Percentiles rank a stretch among this genome's conserved stretches.
Evolutionary conservation across 106 monocot species (phyloP).

Genomic region (Dioscorea zingiberensis): DNA sequence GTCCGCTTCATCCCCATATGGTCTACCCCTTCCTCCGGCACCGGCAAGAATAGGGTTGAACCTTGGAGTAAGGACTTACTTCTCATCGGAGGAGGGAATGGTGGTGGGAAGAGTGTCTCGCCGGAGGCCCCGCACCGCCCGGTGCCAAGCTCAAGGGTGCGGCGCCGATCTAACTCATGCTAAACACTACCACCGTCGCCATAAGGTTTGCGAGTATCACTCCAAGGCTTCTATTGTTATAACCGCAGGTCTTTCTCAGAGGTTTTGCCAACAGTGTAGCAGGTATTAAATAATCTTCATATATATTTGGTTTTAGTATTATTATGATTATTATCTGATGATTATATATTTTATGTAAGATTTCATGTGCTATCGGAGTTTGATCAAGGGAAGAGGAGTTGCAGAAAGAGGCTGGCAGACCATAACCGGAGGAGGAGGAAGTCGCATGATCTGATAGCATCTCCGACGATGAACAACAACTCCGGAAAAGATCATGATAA

Average conservation of each 20-base stretch:
- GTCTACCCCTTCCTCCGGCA: too few species aligned
- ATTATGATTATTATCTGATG: not conserved
- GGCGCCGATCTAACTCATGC: not conserved
- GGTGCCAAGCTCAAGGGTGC: conserved; percentile 4
- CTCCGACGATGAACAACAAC: too few species aligned
- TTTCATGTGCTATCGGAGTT: conserved; percentile 28
- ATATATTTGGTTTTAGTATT: not conserved
- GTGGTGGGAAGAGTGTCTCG: not conserved
- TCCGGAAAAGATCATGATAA: too few species aligned
- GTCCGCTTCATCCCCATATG: too few species aligned
- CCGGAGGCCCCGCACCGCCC: not conserved
- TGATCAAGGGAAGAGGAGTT: conserved; percentile 22
- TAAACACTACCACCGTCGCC: conserved; percentile 1
- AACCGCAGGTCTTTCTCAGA: not conserved
- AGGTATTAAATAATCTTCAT: too few species aligned
- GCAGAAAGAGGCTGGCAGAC: conserved; percentile 25
- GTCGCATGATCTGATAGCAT: not conserved
- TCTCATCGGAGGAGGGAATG: not conserved
- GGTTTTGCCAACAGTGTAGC: conserved; percentile 8
- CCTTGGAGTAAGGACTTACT: conserved; percentile 1
- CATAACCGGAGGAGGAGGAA: conserved; percentile 31
- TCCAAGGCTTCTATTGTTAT: conserved; percentile 1
- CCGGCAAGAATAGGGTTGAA: not conserved
- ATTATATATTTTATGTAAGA: not conserved
- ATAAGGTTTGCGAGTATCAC: conserved; percentile 6